Conservation (phyloP, 2,329 filamentous ascomycete species). For the Apiospora hydei region DNA sequence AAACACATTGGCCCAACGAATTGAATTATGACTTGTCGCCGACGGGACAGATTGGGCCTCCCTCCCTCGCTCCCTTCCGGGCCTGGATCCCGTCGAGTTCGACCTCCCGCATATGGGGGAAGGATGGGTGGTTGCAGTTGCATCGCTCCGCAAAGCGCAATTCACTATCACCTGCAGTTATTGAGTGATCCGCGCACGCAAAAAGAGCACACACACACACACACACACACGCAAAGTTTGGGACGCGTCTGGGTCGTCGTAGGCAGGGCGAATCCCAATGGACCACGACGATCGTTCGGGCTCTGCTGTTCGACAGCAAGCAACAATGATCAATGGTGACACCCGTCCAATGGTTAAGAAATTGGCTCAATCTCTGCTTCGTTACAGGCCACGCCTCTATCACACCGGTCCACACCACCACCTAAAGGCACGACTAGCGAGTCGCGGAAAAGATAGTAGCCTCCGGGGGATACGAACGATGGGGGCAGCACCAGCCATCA, state of each 20-base stretch:
- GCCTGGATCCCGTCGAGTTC: constrained; percentile 3
- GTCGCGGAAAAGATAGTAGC: not conserved
- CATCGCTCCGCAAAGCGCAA: not conserved
- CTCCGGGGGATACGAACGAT: not conserved
- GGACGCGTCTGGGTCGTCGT: not conserved
- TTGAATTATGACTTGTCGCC: not conserved
- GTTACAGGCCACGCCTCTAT: constrained; percentile 20
- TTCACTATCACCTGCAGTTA: constrained; percentile 2
- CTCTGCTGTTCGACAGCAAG: constrained; percentile 11
- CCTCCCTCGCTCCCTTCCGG: not conserved
- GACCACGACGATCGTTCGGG: not conserved
- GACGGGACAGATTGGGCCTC: not conserved
- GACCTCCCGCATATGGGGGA: not conserved
- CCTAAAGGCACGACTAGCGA: not conserved
- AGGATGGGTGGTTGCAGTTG: not conserved
- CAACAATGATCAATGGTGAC: not conserved
- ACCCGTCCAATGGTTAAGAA: constrained; percentile 18
- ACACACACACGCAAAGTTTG: not conserved
- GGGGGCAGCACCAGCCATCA: not conserved
- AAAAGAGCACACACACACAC: not conserved
- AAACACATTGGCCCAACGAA: not conserved
- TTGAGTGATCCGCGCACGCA: not conserved
- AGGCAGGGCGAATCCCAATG: not conserved
- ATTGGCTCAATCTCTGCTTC: constrained; percentile 20
- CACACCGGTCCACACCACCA: constrained; percentile 18